phyloP scores from a whole-genome alignment of 2,329 filamentous ascomycete genomes.

The Epichloe sp. region DNA sequence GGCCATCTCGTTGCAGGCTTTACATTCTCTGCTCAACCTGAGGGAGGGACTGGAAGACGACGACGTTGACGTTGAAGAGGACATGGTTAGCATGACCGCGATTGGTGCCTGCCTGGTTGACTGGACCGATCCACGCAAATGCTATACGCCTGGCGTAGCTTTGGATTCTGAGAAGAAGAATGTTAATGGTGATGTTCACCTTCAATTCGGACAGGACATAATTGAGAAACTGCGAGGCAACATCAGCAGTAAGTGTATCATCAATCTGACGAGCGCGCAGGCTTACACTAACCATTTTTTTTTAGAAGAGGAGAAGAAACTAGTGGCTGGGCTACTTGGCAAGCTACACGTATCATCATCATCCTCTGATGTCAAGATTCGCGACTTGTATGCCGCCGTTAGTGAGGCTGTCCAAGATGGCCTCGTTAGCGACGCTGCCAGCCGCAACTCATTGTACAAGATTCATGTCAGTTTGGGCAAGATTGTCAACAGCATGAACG shows the following conservation, averaged over 20 bases:
- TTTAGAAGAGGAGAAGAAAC: slow-evolving; percentile 74
- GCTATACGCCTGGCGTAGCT: slow-evolving; percentile 36
- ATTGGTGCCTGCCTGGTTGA: slow-evolving; percentile 78
- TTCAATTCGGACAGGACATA: slow-evolving; percentile 64
- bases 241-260: slow-evolving; percentile 46
- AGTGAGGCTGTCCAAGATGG: slow-evolving; percentile 50
- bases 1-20: slow-evolving; percentile 55
- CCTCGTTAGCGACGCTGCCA: slow-evolving; percentile 45
- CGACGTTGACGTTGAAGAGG: slow-evolving; percentile 59
- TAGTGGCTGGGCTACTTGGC: slow-evolving; percentile 60
- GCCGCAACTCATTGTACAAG: slow-evolving; percentile 53
- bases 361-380: slow-evolving; percentile 44
- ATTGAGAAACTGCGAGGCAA: slow-evolving; percentile 59
- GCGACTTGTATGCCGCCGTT: slow-evolving; percentile 44
- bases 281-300: slow-evolving; percentile 14
- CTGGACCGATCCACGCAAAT: slow-evolving; percentile 90
- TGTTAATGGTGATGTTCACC: slow-evolving; percentile 65
- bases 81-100: slow-evolving; percentile 64
- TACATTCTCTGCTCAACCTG: slow-evolving; percentile 62
- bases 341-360: slow-evolving; percentile 70
- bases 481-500: slow-evolving; percentile 48
- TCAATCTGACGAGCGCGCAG: background rate
- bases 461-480: slow-evolving; percentile 55
- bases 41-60: slow-evolving; percentile 63
- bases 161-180: slow-evolving; percentile 47